A percentile compares a stretch with the other conserved stretches of the same genome.
phyloP scores from a whole-genome alignment of 2,329 filamentous ascomycete genomes.

The Parastagonospora nodorum region DNA sequence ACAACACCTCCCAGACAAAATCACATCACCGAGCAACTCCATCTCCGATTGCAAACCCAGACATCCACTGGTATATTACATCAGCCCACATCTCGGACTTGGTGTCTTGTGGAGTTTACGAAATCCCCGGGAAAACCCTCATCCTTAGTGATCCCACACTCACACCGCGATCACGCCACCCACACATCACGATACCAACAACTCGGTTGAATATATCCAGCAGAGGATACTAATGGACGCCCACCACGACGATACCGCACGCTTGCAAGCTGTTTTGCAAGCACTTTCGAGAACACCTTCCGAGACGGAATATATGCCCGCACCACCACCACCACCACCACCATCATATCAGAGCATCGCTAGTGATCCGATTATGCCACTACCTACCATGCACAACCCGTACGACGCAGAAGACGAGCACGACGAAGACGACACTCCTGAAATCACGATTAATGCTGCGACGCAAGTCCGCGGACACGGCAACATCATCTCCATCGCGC shows the following conservation, averaged over 20 bases:
- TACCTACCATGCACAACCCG: slow-evolving; percentile 23
- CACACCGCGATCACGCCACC: slow-evolving; percentile 42
- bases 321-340: slow-evolving; percentile 40
- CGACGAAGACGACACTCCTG: slow-evolving; percentile 29
- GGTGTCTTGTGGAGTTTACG: background rate
- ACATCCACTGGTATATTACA: slow-evolving; percentile 1
- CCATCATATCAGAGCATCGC: slow-evolving; percentile 33
- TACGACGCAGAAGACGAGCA: slow-evolving; percentile 24
- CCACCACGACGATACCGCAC: slow-evolving; percentile 27
- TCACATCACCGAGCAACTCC: background rate
- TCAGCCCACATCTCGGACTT: slow-evolving; percentile 1
- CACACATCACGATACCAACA: slow-evolving; percentile 15
- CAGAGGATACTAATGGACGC: slow-evolving; percentile 26
- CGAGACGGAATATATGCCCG: slow-evolving; percentile 22
- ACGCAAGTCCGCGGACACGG: slow-evolving; percentile 41
- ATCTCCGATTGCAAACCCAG: background rate
- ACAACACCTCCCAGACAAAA: too few species aligned
- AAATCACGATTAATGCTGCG: slow-evolving; percentile 41
- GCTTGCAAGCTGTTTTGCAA: slow-evolving; percentile 16
- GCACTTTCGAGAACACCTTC: slow-evolving; percentile 1
- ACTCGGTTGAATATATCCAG: slow-evolving; percentile 5
- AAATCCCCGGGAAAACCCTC: slow-evolving; percentile 23
- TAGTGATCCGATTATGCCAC: slow-evolving; percentile 25
- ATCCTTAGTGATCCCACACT: slow-evolving; percentile 24
- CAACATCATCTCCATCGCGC: slow-evolving; percentile 41